Evolutionary conservation across 352 stramenopile species (phyloP).

Genomic region (Discostella stelligera): DNA sequence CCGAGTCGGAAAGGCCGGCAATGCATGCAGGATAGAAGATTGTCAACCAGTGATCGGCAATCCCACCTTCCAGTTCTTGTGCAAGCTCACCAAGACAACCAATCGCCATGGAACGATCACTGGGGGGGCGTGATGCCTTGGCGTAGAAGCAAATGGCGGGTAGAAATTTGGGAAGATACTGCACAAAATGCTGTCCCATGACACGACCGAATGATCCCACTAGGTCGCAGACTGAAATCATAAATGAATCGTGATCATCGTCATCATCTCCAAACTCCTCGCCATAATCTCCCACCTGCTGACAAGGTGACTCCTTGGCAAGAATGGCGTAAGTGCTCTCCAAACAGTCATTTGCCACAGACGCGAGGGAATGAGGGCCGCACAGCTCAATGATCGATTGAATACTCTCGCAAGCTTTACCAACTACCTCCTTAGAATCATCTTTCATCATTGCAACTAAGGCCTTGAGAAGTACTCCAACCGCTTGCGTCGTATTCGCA

Average conservation of each 20-base stretch:
- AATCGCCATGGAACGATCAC: conserved; percentile 91
- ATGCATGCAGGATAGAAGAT: conserved; percentile 90
- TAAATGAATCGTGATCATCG: conserved; percentile 91
- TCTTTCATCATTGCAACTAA: conserved; percentile 80
- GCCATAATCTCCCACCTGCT: conserved; percentile 67
- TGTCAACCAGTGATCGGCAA: conserved; percentile 86
- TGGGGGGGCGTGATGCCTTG: conserved; percentile 87
- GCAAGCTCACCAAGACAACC: conserved; percentile 94
- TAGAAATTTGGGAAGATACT: conserved; percentile 89
- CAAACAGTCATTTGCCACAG: conserved; percentile 69
- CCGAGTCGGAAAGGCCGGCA: conserved; percentile 88
- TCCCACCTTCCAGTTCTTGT: conserved; percentile 85
- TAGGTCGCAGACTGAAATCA: conserved; percentile 91
- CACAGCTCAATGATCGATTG: conserved; percentile 80
- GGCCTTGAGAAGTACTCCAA: conserved; percentile 64
- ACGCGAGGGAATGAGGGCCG: conserved; percentile 69
- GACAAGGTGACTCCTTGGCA: conserved; percentile 75
- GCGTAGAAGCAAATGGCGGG: conserved; percentile 89
- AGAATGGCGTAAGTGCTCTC: conserved; percentile 65
- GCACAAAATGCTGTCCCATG: conserved; percentile 90
- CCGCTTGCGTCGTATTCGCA: conserved; percentile 59
- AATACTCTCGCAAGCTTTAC: conserved; percentile 78
- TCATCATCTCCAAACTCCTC: conserved; percentile 90
- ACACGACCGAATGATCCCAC: conserved; percentile 91
- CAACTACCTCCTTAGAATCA: conserved; percentile 78